Base-by-base conservation (phyloP, 352 stramenopile species). In the Pythium grandisporangium region DNA sequence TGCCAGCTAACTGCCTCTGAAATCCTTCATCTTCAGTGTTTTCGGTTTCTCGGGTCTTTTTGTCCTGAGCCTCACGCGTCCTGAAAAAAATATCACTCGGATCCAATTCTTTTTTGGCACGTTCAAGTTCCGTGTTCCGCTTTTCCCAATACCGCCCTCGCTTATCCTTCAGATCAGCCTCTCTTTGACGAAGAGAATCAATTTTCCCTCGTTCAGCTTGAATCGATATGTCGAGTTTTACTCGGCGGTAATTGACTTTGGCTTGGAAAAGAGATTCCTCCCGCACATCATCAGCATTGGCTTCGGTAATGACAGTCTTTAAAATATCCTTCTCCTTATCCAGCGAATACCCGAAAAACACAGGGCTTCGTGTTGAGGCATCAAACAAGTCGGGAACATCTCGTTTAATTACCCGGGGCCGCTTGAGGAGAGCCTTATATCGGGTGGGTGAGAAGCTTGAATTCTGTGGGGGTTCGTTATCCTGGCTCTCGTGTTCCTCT, bases 71-170 rank as follows among this genome's bases (percentile, higher is more conserved):
- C 7, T 86, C 74, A 3, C 75, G 59, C 6, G 66, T 87, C 1
- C 61, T 61, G 25, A 91, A 91, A 52, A 81, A 91, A n/a, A 84
- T 62, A 22, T 85, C 74, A 23, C 63, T 85, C 8, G 78, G 76
- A 37, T 92, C 74, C 2, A 92, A 45, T 22, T 92, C 75, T 24
- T 77, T 73, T 37, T 79, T 74, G 2, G 75, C 75, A 1, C 74
- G 66, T 6, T 87, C 70, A 6, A 86, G 48, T 4, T 92, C 78
- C 3, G 55, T 59, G 13, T 75, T 34, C 4, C 78, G 67, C 25
- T 84, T 82, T 26, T 68, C 52, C 63, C 71, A 81, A 25, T 73
- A 76, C 22, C 70, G 77, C 12, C 77, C 60, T 0, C 78, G 63
- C 38, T 86, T 87, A 0, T 51, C 43, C 16, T 62, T 29, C 5